Conservation (phyloP, 192 early-diverging fungal species). For the Rhizophlyctis rosea region DNA sequence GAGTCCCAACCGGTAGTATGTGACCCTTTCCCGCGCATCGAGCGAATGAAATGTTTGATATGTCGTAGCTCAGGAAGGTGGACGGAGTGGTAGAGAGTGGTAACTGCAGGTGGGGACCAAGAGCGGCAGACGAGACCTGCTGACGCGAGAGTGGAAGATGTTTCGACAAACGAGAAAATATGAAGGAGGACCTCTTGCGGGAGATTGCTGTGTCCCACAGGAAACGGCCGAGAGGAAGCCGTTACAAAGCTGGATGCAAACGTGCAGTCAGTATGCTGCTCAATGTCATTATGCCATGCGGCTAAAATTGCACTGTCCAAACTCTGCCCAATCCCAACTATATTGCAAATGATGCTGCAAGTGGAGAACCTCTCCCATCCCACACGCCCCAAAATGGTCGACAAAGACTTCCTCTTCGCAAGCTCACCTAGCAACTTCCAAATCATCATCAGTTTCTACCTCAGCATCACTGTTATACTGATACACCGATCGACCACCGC, state of each 20-base stretch:
- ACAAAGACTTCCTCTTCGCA: too few relatives aligned
- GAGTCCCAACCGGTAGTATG: too few relatives aligned
- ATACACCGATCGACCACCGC: slow-evolving; percentile 1
- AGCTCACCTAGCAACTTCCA: too few relatives aligned
- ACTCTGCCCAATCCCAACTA: too few relatives aligned
- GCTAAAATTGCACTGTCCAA: neutral
- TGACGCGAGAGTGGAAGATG: slow-evolving; percentile 11
- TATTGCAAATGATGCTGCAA: too few relatives aligned
- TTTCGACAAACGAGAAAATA: slow-evolving; percentile 22
- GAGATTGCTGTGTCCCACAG: slow-evolving; percentile 5
- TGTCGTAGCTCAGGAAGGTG: slow-evolving; percentile 10
- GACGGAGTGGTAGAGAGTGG: slow-evolving; percentile 18
- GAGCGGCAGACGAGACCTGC: slow-evolving; percentile 16
- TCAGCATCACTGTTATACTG: slow-evolving; percentile 1
- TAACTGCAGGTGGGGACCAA: slow-evolving; percentile 20
- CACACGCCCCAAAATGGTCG: too few relatives aligned
- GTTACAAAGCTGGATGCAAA: neutral
- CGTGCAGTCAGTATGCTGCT: neutral
- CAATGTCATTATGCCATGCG: neutral
- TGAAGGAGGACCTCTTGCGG: slow-evolving; percentile 26
- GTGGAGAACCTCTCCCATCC: too few relatives aligned
- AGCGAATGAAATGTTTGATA: slow-evolving; percentile 21
- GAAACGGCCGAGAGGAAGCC: neutral
- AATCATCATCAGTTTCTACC: too few relatives aligned
- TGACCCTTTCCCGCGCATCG: slow-evolving; percentile 1